phyloP scores from a whole-genome alignment of 2,329 filamentous ascomycete species.

The Botrytis paeoniae region DNA sequence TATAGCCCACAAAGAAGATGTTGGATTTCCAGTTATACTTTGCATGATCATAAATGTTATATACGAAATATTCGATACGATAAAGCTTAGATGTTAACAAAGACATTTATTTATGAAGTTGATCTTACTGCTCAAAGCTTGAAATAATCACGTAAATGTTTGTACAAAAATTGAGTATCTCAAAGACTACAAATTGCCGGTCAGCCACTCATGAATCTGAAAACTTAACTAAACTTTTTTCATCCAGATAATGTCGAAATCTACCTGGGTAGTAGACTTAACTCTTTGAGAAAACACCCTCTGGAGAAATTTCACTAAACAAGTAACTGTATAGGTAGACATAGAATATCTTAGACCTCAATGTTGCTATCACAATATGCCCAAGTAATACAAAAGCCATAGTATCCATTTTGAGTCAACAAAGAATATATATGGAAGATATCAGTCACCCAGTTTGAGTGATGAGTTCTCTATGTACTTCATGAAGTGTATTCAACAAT shows the following conservation, averaged over 20 bases:
- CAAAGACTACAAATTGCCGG: no score
- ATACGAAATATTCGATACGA: no score
- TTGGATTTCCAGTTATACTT: background rate
- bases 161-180: background rate
- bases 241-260: rapidly evolving
- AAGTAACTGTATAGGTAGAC: background rate
- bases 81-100: no score
- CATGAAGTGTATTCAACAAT: background rate
- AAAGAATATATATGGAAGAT: background rate
- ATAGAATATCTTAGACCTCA: background rate
- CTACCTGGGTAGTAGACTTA: rapidly evolving
- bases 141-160: background rate
- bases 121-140: background rate
- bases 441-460: background rate
- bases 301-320: background rate
- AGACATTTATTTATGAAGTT: no score
- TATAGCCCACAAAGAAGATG: background rate
- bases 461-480: background rate
- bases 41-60: background rate
- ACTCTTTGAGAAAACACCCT: background rate
- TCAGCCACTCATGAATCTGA: background rate
- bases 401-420: rapidly evolving
- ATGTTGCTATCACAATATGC: background rate
- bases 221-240: background rate
- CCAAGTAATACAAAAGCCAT: background rate